A percentile compares a stretch with the other conserved stretches of the same genome.
Conservation (phyloP, 805 yeast genomes). For the Myxozyma udenii region DNA sequence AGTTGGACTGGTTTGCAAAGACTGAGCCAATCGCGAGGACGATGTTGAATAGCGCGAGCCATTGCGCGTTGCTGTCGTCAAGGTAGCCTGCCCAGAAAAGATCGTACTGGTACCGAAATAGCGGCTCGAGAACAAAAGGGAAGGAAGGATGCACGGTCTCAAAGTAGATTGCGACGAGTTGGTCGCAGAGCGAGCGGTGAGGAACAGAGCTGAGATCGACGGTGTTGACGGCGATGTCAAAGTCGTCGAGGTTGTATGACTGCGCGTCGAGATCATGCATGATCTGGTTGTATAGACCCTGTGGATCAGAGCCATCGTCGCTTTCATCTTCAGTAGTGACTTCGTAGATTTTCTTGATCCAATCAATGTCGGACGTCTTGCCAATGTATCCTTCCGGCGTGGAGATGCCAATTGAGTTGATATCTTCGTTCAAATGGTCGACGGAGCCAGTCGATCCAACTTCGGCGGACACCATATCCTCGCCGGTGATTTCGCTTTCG, state of each 20-base stretch:
- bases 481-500: constrained; percentile 10
- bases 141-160: constrained; percentile 23
- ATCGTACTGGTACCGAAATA: constrained; percentile 20
- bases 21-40: constrained; percentile 18
- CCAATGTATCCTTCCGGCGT: constrained; percentile 20
- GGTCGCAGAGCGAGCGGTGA: constrained; percentile 12
- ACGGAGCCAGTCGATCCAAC: constrained; percentile 25
- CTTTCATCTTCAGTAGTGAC: constrained; percentile 7
- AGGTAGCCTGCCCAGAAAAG: constrained; percentile 18
- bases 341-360: constrained; percentile 21
- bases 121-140: constrained; percentile 22
- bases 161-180: constrained; percentile 17
- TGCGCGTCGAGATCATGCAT: constrained; percentile 8
- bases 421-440: constrained; percentile 23
- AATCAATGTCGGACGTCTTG: constrained; percentile 18
- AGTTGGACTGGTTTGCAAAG: constrained; percentile 2
- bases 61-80: constrained; percentile 14
- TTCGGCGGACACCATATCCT: constrained; percentile 23
- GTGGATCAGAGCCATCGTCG: constrained; percentile 6
- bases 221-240: constrained; percentile 10
- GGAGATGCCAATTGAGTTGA: constrained; percentile 20
- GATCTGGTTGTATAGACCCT: constrained; percentile 3
- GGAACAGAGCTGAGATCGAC: constrained; percentile 18
- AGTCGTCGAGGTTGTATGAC: constrained; percentile 21
- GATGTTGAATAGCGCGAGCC: constrained; percentile 20